These are phyloP conservation scores for Kwoniella europaea DNA, from an alignment of 768 basidiomycete genomes.

Conservation along the genomic window DNA sequence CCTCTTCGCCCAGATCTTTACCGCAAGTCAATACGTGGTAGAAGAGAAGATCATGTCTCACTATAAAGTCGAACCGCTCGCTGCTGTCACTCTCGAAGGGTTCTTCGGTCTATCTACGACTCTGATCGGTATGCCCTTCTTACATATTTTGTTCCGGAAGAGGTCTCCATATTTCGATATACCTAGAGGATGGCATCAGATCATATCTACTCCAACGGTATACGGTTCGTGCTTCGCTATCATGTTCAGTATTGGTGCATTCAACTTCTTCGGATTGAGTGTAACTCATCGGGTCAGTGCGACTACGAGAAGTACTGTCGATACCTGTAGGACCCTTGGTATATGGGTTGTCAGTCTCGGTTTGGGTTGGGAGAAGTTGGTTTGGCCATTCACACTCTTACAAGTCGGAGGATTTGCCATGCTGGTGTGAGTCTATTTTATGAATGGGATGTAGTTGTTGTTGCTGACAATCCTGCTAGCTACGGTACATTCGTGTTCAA, in stretches of 20 bases:
- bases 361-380: constrained; percentile 85
- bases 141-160: constrained; percentile 59
- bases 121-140: constrained; percentile 75
- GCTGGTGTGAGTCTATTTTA: constrained; percentile 72
- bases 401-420: constrained; percentile 84
- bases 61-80: constrained; percentile 81
- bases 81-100: constrained; percentile 91
- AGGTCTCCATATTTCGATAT: constrained; percentile 74
- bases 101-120: constrained; percentile 85
- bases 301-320: constrained; percentile 81
- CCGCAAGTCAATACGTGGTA: constrained; percentile 66
- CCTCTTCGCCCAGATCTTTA: constrained; percentile 88
- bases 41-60: constrained; percentile 95
- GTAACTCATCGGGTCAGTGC: constrained; percentile 93
- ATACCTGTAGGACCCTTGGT: constrained; percentile 91
- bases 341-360: constrained; percentile 89
- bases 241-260: constrained; percentile 74
- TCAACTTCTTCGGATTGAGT: constrained; percentile 89
- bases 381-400: constrained; percentile 79
- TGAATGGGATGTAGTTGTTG: background rate
- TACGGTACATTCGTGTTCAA: constrained; percentile 97
- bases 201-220: constrained; percentile 75
- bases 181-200: constrained; percentile 84
- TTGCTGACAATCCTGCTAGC: constrained; percentile 58
- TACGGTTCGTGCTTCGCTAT: constrained; percentile 72